phyloP scores from a whole-genome alignment of 148 eudicot genomes.

The Chenopodium formosanum region DNA sequence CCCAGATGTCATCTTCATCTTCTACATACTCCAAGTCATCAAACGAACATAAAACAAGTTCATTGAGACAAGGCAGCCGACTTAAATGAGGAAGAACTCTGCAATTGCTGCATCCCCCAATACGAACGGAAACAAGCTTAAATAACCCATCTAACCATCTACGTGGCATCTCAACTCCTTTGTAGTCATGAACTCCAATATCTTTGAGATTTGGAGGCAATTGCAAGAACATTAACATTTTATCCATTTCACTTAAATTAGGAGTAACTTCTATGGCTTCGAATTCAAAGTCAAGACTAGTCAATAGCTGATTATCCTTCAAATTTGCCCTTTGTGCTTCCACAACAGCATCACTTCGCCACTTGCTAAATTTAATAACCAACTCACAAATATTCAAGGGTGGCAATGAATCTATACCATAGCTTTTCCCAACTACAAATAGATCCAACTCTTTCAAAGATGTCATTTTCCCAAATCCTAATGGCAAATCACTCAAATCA shows the following conservation, averaged over 20 bases:
- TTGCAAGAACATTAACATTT: not conserved
- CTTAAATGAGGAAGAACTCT: not conserved
- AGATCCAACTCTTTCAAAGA: not conserved
- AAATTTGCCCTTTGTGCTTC: not conserved
- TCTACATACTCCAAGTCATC: not conserved
- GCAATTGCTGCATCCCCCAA: not conserved
- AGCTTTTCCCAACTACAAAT: not conserved
- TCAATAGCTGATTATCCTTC: not conserved
- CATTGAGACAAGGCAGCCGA: not conserved
- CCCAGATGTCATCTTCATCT: not conserved
- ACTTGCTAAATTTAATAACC: not conserved
- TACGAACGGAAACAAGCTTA: not conserved
- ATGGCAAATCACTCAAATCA: not conserved
- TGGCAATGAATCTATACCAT: not conserved
- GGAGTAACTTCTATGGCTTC: not conserved
- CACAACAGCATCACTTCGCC: not conserved
- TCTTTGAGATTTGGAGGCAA: not conserved
- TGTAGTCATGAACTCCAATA: not conserved
- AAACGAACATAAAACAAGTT: not conserved
- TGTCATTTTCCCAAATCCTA: not conserved
- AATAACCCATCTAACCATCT: not conserved
- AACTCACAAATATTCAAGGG: not conserved
- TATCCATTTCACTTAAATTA: not conserved
- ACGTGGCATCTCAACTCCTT: not conserved
- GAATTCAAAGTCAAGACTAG: not conserved